phyloP scores from a whole-genome alignment of 306 rosid genomes.

The Cicer pinnatifidum region DNA sequence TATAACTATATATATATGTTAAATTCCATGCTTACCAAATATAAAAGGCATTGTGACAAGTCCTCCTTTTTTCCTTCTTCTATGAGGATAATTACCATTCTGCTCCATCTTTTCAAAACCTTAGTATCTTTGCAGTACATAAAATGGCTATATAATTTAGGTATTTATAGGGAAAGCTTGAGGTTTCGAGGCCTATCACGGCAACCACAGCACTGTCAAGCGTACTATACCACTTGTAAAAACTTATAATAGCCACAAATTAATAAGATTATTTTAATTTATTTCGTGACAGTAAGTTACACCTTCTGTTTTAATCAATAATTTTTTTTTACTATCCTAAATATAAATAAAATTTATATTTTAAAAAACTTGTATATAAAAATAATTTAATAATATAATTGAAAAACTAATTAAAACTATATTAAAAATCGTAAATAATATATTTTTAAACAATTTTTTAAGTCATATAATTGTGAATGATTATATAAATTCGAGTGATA shows the following conservation, averaged over 20 bases:
- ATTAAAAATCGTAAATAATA: too few species aligned
- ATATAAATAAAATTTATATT: too few species aligned
- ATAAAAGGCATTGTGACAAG: constrained; percentile 92
- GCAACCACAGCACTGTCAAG: not conserved
- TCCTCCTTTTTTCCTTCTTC: constrained; percentile 70
- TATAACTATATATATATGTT: too few species aligned
- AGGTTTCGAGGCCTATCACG: constrained; percentile 22
- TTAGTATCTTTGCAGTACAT: constrained; percentile 17
- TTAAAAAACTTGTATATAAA: too few species aligned
- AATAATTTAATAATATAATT: too few species aligned
- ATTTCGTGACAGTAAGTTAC: not conserved
- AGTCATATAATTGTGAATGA: too few species aligned
- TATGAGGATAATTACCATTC: constrained; percentile 38
- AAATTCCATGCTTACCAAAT: constrained; percentile 59
- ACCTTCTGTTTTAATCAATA: too few species aligned
- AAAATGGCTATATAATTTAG: constrained; percentile 26
- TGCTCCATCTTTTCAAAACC: constrained; percentile 53
- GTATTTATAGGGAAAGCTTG: constrained; percentile 56
- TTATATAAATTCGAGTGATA: too few species aligned
- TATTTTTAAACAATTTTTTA: too few species aligned
- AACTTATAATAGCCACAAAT: constrained; percentile 8
- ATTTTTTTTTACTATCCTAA: too few species aligned
- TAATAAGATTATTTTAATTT: not conserved
- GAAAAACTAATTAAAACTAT: too few species aligned
- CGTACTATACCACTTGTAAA: constrained; percentile 38